Conservation (phyloP, 2,329 filamentous ascomycete genomes). For the Aspergillus hiratsukae region DNA sequence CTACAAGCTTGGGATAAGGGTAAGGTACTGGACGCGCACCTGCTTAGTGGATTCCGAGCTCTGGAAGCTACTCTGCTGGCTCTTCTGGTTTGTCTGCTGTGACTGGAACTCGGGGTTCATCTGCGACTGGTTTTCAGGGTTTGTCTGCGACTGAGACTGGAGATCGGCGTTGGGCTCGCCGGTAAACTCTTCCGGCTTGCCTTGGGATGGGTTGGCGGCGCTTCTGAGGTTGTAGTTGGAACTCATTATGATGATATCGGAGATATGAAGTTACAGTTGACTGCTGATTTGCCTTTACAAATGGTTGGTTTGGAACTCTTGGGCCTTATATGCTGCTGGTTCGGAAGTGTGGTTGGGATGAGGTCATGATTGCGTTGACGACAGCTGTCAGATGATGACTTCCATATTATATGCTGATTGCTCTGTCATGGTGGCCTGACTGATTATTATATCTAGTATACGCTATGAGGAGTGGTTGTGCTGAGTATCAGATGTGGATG, state of each 20-base stretch:
- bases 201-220: conserved; percentile 41
- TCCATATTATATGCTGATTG: too few relatives aligned
- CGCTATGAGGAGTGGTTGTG: too few relatives aligned
- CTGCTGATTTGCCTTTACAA: background rate
- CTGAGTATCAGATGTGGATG: background rate
- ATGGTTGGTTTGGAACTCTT: background rate
- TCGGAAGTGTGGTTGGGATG: background rate
- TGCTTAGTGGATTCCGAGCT: background rate
- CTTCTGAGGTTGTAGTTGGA: conserved; percentile 35
- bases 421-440: background rate
- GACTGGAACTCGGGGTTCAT: background rate
- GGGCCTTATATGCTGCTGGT: background rate
- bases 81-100: background rate
- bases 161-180: too few relatives aligned
- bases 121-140: background rate
- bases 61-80: background rate
- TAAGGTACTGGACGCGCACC: background rate
- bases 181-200: conserved; percentile 42
- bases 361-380: conserved; percentile 8
- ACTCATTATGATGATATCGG: conserved; percentile 7
- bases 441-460: background rate
- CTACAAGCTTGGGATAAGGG: background rate
- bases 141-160: background rate
- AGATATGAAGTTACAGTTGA: background rate
- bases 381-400: background rate